Percentiles rank a stretch among this genome's conserved stretches.
These are phyloP conservation scores for Malbranchea cinnamomea DNA, from an alignment of 2,329 filamentous ascomycete species.

Conservation along the genomic window DNA sequence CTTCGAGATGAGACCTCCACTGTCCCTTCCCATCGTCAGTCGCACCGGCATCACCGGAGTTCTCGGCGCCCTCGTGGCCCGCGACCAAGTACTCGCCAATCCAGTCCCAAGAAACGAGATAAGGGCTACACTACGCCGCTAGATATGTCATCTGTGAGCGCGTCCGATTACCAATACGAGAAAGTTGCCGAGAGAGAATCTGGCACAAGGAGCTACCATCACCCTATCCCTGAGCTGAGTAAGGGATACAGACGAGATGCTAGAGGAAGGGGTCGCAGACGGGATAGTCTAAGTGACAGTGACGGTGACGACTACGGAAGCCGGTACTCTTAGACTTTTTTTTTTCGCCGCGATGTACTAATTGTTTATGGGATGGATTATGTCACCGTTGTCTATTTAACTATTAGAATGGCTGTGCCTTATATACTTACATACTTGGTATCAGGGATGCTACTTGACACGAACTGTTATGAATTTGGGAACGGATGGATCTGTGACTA, in stretches of 20 bases:
- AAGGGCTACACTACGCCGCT: constrained; percentile 29
- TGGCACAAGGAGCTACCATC: constrained; percentile 41
- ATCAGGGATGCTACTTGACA: no score
- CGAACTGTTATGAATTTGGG: no score
- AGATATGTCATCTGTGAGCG: constrained; percentile 25
- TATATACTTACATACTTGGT: no score
- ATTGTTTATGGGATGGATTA: no score
- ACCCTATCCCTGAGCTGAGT: constrained; percentile 41
- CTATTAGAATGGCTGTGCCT: no score
- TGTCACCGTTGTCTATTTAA: no score
- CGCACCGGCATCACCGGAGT: constrained; percentile 1
- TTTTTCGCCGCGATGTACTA: no score
- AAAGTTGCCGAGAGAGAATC: constrained; percentile 27
- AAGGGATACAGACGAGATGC: constrained; percentile 27
- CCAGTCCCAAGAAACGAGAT: constrained; percentile 23
- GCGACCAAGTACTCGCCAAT: constrained; percentile 15
- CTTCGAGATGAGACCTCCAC: constrained; percentile 7
- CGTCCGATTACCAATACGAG: constrained; percentile 27
- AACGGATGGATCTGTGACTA: no score
- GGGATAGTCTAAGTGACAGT: constrained; percentile 41
- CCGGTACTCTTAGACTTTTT: constrained; percentile 6
- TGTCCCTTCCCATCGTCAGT: constrained; percentile 1
- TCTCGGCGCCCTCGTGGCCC: constrained; percentile 10
- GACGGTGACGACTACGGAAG: constrained; percentile 25
- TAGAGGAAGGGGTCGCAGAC: constrained; percentile 25